Conservation (phyloP, 2,329 filamentous ascomycete species). For the Tolypocladium inflatum region DNA sequence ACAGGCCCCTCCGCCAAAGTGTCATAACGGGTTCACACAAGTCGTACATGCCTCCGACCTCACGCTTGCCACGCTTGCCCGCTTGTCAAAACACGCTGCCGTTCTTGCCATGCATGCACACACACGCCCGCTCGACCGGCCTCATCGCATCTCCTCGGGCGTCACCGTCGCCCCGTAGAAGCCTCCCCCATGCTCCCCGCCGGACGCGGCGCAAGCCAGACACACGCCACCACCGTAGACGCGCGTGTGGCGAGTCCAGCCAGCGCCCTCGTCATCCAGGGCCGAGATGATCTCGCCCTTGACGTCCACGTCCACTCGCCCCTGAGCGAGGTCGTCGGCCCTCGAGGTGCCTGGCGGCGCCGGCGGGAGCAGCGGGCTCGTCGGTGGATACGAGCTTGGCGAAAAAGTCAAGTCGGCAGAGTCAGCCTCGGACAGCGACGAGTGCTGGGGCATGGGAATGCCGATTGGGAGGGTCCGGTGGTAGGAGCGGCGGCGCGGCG, state of each 20-base stretch:
- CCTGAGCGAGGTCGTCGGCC: constrained; percentile 11
- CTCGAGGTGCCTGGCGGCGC: constrained; percentile 25
- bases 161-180: constrained; percentile 47
- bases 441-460: constrained; percentile 15
- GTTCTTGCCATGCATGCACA: not conserved
- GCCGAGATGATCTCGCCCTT: constrained; percentile 42
- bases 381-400: constrained; percentile 40
- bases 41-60: not conserved
- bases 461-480: constrained; percentile 29
- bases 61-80: not conserved
- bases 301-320: constrained; percentile 28
- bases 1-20: not conserved
- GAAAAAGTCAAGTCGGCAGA: constrained; percentile 24
- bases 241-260: constrained; percentile 48
- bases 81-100: not conserved
- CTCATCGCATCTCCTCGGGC: constrained; percentile 38
- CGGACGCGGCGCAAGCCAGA: constrained; percentile 42
- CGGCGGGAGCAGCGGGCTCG: constrained; percentile 36
- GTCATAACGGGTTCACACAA: not conserved
- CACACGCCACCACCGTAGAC: constrained; percentile 51
- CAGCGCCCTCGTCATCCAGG: constrained; percentile 35
- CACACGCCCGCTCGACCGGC: not conserved
- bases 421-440: constrained; percentile 12
- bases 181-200: constrained; percentile 31
- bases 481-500: constrained; percentile 32